Evolutionary conservation across 2,329 filamentous ascomycete genomes (phyloP), one percentile per base, ranked within the genome.

Genomic region (Drechslerella dactyloides): DNA sequence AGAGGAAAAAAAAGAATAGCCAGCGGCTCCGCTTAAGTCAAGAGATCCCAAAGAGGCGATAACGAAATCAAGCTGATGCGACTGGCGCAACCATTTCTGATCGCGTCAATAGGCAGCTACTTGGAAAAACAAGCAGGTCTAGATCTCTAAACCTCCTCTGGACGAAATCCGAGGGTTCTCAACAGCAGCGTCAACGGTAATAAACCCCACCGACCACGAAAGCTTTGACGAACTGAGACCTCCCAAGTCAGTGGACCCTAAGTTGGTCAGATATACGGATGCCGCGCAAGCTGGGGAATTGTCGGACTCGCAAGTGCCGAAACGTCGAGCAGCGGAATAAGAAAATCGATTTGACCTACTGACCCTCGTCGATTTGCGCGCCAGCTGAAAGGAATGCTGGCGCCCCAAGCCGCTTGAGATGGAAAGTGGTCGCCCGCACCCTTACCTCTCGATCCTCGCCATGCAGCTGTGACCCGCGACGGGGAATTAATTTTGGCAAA

Each of bases 391-490:
- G 58, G 50, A 62, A 61, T 55, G 52, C 57, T 69, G 57, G 58
- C 44, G 17, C n/a, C 42, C 58, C 46, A 40, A 54, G 37, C 27
- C 58, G 46, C 59, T 70, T 44, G 27, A 62, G 51, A 70, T 24
- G 66, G 66, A 70, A 70, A 70, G 66, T 70, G 66, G 53, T 70
- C 54, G 37, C 15, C 55, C 21, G 24, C 53, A 59, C 54, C 51
- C 33, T 56, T 23, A 56, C 40, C 40, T 65, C 15, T 4, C 13
- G 46, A 40, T 27, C 48, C 50, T 48, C 54, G 37, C 27, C 50
- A 11, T 55, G 35, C 50, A 23, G 17, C 23, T 40, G 24, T 40
- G 7, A 40, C 44, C 66, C 52, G 66, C 66, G 66, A 70, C 66
- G 66, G 66, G 58, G 53, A 63, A 59, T 63, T 69, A 54, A 48